A percentile compares a stretch with the other conserved stretches of the same genome.
phyloP scores from a whole-genome alignment of 148 eudicot genomes.

The Vaccinium macrocarpon region DNA sequence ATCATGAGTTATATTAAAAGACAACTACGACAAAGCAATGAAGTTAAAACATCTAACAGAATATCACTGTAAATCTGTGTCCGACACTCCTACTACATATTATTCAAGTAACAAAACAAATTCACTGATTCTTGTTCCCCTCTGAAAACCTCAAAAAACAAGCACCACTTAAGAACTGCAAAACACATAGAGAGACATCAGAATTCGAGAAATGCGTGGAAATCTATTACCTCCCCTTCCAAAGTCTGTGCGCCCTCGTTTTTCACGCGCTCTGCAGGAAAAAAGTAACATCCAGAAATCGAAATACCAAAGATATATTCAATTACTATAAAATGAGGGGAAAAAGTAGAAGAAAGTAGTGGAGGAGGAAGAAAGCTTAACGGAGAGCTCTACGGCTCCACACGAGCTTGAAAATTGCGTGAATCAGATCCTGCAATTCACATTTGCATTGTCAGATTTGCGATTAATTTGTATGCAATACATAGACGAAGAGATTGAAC shows the following conservation, averaged over 20 bases:
- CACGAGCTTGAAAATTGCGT: constrained; percentile 74
- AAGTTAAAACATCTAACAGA: too few species aligned
- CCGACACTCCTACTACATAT: neutral
- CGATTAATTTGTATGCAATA: neutral
- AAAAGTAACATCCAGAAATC: neutral
- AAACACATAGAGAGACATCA: neutral
- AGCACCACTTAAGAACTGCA: neutral
- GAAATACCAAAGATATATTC: neutral
- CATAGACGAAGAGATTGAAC: neutral
- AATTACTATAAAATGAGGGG: neutral
- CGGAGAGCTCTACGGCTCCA: constrained; percentile 73
- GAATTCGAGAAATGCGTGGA: neutral
- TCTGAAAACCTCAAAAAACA: neutral
- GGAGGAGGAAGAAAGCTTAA: constrained; percentile 18
- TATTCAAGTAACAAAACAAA: neutral
- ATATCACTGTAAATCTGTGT: neutral
- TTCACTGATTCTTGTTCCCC: neutral
- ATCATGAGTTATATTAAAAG: too few species aligned
- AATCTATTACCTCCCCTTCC: constrained; percentile 39
- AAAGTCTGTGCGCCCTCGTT: constrained; percentile 45
- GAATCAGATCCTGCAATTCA: constrained; percentile 59
- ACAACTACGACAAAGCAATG: too few species aligned
- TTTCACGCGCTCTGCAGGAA: constrained; percentile 53
- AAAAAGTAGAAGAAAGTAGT: neutral
- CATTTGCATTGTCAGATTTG: neutral